A percentile compares a stretch with the other conserved stretches of the same genome.
Conservation (phyloP, 2,329 filamentous ascomycete genomes). For the Colletotrichum cereale region DNA sequence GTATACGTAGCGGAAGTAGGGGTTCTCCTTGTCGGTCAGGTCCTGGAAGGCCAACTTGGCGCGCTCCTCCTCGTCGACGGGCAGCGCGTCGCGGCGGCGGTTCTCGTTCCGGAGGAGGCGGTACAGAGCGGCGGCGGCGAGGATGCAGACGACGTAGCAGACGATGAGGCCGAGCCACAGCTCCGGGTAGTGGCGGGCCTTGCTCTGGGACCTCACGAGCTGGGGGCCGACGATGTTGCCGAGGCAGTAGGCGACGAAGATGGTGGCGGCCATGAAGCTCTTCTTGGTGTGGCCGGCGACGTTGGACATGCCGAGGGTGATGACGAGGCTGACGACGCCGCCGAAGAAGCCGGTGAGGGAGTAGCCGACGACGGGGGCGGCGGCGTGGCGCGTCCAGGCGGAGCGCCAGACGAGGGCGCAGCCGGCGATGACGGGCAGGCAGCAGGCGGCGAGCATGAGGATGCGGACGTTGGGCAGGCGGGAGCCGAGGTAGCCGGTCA, state of each 20-base stretch:
- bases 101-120: conserved; percentile 72
- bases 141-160: conserved; percentile 76
- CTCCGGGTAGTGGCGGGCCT: conserved; percentile 75
- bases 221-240: conserved; percentile 83
- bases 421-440: conserved; percentile 80
- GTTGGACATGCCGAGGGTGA: conserved; percentile 70
- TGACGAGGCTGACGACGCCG: conserved; percentile 72
- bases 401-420: conserved; percentile 82
- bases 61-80: conserved; percentile 70
- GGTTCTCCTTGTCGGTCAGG: conserved; percentile 76
- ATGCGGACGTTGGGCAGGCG: conserved; percentile 73
- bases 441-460: conserved; percentile 73
- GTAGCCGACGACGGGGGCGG: conserved; percentile 77
- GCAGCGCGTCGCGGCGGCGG: conserved; percentile 58
- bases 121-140: conserved; percentile 68
- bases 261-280: conserved; percentile 79
- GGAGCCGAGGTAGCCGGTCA: conserved; percentile 74
- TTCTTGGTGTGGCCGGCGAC: conserved; percentile 84
- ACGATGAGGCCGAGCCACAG: conserved; percentile 78
- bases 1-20: conserved; percentile 72
- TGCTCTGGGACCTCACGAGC: conserved; percentile 75
- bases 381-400: conserved; percentile 72
- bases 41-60: conserved; percentile 76
- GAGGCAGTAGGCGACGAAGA: conserved; percentile 82
- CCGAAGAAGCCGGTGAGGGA: conserved; percentile 81